These are phyloP conservation scores for Tetrahymena borealis DNA, from an alignment of 73 alveolate species.

Conservation along the genomic window DNA sequence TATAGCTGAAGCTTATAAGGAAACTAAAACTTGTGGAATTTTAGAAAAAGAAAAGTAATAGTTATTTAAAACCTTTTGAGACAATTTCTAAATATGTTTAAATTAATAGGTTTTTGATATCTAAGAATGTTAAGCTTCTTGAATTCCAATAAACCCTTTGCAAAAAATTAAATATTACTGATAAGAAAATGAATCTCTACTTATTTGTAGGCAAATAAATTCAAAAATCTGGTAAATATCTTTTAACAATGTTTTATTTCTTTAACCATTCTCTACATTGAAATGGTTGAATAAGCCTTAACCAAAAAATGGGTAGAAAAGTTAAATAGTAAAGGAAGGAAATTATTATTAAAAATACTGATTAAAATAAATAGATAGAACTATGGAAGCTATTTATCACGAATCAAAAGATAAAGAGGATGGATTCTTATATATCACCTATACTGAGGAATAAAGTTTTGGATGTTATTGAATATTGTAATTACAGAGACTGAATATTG, in stretches of 20 bases:
- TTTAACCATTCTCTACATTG: no score
- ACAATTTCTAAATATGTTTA: background rate
- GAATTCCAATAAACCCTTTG: constrained; percentile 7
- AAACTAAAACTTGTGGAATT: background rate
- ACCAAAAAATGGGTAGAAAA: no score
- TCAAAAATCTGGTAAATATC: background rate
- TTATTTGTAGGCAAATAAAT: background rate
- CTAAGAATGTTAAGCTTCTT: constrained; percentile 13
- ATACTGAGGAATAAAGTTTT: constrained; percentile 20
- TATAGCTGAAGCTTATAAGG: constrained; percentile 3
- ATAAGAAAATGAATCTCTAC: background rate
- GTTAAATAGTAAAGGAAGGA: background rate
- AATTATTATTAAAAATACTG: background rate
- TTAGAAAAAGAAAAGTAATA: background rate
- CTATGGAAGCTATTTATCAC: constrained; percentile 10
- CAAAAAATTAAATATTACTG: background rate
- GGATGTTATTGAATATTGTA: background rate
- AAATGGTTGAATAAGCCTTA: no score
- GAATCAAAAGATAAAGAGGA: constrained; percentile 11
- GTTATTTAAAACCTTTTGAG: background rate
- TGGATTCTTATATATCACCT: constrained; percentile 28
- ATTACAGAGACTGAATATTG: no score
- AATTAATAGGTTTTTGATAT: constrained; percentile 5
- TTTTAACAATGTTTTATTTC: background rate
- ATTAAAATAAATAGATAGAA: background rate